Percentiles rank a stretch among this genome's conserved stretches.
phyloP scores from a whole-genome alignment of 2,329 filamentous ascomycete genomes.

The Aspergillus glaucus region DNA sequence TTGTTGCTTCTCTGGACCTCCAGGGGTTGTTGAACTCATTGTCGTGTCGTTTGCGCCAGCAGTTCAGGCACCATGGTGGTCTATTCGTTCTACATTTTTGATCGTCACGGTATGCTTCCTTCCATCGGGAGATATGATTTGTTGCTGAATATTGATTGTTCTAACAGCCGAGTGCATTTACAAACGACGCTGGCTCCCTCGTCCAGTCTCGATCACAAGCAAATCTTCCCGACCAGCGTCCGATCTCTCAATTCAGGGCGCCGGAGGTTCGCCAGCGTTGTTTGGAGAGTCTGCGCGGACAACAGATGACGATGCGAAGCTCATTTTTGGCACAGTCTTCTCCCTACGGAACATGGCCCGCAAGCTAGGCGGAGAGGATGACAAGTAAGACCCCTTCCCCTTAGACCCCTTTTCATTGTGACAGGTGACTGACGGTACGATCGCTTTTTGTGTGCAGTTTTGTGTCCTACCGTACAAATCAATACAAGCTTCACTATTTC shows the following conservation, averaged over 20 bases:
- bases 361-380: constrained; percentile 88
- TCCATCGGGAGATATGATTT: neutral
- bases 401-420: neutral
- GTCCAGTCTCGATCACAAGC: constrained; percentile 41
- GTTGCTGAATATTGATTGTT: constrained; percentile 5
- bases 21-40: neutral
- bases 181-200: constrained; percentile 72
- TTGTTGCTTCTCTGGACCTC: neutral
- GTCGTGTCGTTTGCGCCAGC: neutral
- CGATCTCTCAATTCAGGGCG: constrained; percentile 41
- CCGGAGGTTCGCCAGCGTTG: constrained; percentile 29
- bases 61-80: constrained; percentile 63
- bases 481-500: constrained; percentile 99
- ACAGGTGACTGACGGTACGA: constrained; percentile 10
- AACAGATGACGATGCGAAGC: constrained; percentile 80
- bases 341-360: constrained; percentile 93
- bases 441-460: constrained; percentile 53
- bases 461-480: constrained; percentile 82
- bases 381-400: constrained; percentile 46
- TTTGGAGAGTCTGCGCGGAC: constrained; percentile 41
- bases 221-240: constrained; percentile 47
- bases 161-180: constrained; percentile 89
- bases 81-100: constrained; percentile 98
- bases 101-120: constrained; percentile 72
- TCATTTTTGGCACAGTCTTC: constrained; percentile 95